phyloP scores from a whole-genome alignment of 805 yeast species.

The Candida sanyiensis region DNA sequence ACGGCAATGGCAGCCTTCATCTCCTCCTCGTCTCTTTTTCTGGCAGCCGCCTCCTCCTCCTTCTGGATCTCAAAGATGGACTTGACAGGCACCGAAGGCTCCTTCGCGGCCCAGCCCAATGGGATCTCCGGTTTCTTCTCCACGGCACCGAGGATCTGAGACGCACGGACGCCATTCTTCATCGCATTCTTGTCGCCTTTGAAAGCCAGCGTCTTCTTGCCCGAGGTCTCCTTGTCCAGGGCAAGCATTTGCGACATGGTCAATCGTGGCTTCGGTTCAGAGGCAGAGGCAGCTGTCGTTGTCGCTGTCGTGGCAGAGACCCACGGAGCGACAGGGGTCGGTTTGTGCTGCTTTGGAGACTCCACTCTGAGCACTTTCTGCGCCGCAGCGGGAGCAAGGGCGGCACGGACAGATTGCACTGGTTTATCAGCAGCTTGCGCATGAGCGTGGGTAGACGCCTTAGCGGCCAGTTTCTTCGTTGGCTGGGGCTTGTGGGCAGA shows the following conservation, averaged over 20 bases:
- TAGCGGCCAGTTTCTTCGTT: slow-evolving; percentile 18
- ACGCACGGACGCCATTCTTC: slow-evolving; percentile 11
- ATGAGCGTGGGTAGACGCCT: too few species aligned
- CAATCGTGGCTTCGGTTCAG: slow-evolving; percentile 31
- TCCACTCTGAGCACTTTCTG: slow-evolving; percentile 1
- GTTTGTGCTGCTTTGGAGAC: slow-evolving; percentile 1
- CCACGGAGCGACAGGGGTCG: slow-evolving; percentile 44
- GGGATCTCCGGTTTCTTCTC: slow-evolving; percentile 13
- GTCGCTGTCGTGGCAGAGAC: slow-evolving; percentile 29
- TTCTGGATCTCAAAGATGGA: slow-evolving; percentile 57
- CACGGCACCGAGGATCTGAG: slow-evolving; percentile 18
- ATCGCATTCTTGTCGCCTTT: slow-evolving; percentile 21
- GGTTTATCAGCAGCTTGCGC: too few species aligned
- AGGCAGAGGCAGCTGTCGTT: slow-evolving; percentile 12
- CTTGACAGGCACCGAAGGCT: slow-evolving; percentile 33
- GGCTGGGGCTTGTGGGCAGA: too few species aligned
- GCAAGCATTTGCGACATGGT: slow-evolving; percentile 48
- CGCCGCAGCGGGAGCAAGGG: not conserved
- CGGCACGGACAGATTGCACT: not conserved
- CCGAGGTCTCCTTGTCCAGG: slow-evolving; percentile 40
- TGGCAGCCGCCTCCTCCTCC: slow-evolving; percentile 43
- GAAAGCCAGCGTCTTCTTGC: slow-evolving; percentile 32
- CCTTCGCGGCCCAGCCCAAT: slow-evolving; percentile 7
- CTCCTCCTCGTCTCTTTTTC: slow-evolving; percentile 9
- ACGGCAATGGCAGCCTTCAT: slow-evolving; percentile 22